Evolutionary conservation across 495 filamentous ascomycete species (phyloP), one percentile per base, ranked within the genome.

Genomic region (Penicillium egyptiacum): DNA sequence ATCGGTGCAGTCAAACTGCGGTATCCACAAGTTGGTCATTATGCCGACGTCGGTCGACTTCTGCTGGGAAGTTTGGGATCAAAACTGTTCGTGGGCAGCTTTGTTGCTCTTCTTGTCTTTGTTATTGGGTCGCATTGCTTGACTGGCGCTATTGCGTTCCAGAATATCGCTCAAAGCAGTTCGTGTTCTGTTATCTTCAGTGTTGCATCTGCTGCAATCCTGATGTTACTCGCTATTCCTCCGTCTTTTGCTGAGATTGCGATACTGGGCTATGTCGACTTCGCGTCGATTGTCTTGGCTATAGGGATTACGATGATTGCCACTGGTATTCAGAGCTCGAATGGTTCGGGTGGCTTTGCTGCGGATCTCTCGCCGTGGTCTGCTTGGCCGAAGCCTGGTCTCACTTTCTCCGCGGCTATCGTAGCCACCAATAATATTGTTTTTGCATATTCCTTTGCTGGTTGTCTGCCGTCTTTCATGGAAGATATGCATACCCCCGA

Each of bases 91-190:
- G 79, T 81, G 19, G 68, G 70, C 44, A 82, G 81, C 63, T 83
- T 86, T 56, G 69, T 79, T 12, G 60, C 86, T 30, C 82, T 87
- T 53, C 76, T 90, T 28, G 62, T 84, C 31, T 88, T 90, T 69
- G 80, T 87, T 45, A 83, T 86, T 58, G 87, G 79, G 26, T 86
- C 85, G 5, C 88, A 91, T 63, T 79, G 88, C 57, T 70, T 89
- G 37, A 86, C 84, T 0, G 87, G 87, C 57, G 81, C 81, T 17
- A 87, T 90, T 67, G 83, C 83, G 58, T 80, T 88, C 61, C 81
- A 82, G 42, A 81, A 73, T 45, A 72, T 90, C 23, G 81, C 83
- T 3, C 68, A 81, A 11, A 76, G 86, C 63, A 79, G 70, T 11
- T 62, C 74, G 0, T 91, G 88, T 64, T 82, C 85, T 6, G 74